Conservation (phyloP, 2,329 filamentous ascomycete species). For the Berkeleyomyces rouxiae region DNA sequence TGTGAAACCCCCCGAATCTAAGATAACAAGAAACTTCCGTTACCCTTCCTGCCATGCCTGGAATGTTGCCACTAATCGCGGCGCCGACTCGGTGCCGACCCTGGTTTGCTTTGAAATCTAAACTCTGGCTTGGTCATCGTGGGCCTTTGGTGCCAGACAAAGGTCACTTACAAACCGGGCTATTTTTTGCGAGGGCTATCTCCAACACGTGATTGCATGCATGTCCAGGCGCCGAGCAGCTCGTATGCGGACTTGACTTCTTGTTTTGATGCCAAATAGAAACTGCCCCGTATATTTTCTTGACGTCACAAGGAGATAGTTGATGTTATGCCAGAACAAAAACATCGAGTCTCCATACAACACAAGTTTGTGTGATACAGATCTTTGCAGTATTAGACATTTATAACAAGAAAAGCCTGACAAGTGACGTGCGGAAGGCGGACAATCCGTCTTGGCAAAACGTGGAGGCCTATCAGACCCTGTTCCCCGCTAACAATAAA, state of each 20-base stretch:
- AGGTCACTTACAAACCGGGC: not conserved
- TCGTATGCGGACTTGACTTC: not conserved
- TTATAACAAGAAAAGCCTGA: not conserved
- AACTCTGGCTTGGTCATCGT: not conserved
- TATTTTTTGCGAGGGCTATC: not conserved
- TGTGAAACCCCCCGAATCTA: not conserved
- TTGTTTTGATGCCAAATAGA: not conserved
- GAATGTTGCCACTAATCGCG: not conserved
- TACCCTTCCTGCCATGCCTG: not conserved
- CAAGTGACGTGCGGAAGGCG: not conserved
- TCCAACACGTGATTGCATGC: not conserved
- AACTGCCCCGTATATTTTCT: not conserved
- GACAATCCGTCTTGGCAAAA: constrained; percentile 1
- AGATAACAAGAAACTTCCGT: not conserved
- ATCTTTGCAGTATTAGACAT: not conserved
- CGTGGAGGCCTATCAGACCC: not conserved
- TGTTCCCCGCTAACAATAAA: not conserved
- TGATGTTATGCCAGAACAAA: not conserved
- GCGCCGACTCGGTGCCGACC: not conserved
- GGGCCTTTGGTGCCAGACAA: not conserved
- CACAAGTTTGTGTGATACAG: not conserved
- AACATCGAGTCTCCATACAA: not conserved
- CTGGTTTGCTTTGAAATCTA: not conserved
- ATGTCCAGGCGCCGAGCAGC: not conserved
- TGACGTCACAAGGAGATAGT: no score